A percentile compares a stretch with the other conserved stretches of the same genome.
These are phyloP conservation scores for Cucurbita argyrosperma DNA, from an alignment of 306 rosid genomes.

Conservation along the genomic window DNA sequence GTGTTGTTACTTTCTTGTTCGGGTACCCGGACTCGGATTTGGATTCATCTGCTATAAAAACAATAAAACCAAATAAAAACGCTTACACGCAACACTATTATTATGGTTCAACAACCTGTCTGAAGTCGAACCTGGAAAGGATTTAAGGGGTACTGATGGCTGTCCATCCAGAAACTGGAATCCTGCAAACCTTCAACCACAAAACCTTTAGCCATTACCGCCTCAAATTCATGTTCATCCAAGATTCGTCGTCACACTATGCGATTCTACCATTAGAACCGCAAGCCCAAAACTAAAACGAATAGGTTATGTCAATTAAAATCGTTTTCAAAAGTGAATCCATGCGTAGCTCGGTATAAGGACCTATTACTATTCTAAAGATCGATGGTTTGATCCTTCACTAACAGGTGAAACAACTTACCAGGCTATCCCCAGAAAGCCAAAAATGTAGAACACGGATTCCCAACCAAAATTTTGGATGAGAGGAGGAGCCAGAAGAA, in stretches of 20 bases:
- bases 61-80: neutral
- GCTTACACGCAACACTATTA: neutral
- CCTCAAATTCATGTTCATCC: neutral
- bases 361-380: too few species aligned
- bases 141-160: slow-evolving; percentile 25
- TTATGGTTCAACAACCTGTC: neutral
- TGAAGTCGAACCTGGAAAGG: slow-evolving; percentile 35
- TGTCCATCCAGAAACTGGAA: slow-evolving; percentile 59
- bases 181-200: slow-evolving; percentile 53
- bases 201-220: neutral
- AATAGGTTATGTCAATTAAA: too few species aligned
- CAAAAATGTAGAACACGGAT: slow-evolving; percentile 80
- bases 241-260: too few species aligned
- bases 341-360: neutral
- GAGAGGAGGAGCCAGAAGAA: slow-evolving; percentile 84
- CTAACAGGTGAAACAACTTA: slow-evolving; percentile 24
- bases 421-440: slow-evolving; percentile 73
- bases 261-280: neutral
- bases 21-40: neutral
- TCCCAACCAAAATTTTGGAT: slow-evolving; percentile 89
- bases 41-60: neutral
- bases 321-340: neutral
- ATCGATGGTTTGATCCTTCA: neutral
- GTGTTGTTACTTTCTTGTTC: neutral
- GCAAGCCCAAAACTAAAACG: neutral